These are phyloP conservation scores for Pseudogymnoascus sp. DNA, from an alignment of 2,329 filamentous ascomycete genomes.

Conservation along the genomic window DNA sequence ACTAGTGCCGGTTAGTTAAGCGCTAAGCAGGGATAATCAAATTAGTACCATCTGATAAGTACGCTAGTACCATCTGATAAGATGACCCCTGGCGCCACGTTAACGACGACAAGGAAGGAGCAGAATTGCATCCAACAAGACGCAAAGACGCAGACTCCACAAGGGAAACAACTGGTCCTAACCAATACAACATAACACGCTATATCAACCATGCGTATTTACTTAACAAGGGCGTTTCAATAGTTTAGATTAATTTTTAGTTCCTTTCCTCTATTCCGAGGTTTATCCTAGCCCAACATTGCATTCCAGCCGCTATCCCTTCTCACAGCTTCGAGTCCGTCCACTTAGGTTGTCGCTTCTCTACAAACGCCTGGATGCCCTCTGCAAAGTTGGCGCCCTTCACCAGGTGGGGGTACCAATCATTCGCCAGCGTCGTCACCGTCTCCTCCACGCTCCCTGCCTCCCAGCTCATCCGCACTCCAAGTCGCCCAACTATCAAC, in stretches of 20 bases:
- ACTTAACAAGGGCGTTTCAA: background rate
- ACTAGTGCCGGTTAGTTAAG: background rate
- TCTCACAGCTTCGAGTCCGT: slow-evolving; percentile 46
- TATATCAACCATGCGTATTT: background rate
- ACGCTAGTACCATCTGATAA: background rate
- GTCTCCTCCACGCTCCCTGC: slow-evolving; percentile 19
- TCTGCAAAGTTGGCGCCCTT: slow-evolving; percentile 65
- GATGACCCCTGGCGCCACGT: background rate
- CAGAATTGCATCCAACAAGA: slow-evolving; percentile 10
- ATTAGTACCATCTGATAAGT: background rate
- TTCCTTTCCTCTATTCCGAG: background rate
- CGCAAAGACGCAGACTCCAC: slow-evolving; percentile 1
- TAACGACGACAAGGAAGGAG: background rate
- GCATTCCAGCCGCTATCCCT: slow-evolving; percentile 8
- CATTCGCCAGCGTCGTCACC: slow-evolving; percentile 37
- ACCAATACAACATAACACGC: background rate
- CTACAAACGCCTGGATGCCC: slow-evolving; percentile 65
- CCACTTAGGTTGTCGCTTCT: slow-evolving; percentile 63
- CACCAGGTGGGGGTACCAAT: slow-evolving; percentile 51
- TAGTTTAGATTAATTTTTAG: slow-evolving; percentile 9
- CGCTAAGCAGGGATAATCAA: background rate
- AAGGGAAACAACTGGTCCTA: background rate
- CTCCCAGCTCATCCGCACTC: slow-evolving; percentile 18
- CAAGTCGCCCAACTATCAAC: slow-evolving; percentile 17
- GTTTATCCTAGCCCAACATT: background rate